Conservation (phyloP, 352 stramenopile genomes). For the Globisporangium nunn region DNA sequence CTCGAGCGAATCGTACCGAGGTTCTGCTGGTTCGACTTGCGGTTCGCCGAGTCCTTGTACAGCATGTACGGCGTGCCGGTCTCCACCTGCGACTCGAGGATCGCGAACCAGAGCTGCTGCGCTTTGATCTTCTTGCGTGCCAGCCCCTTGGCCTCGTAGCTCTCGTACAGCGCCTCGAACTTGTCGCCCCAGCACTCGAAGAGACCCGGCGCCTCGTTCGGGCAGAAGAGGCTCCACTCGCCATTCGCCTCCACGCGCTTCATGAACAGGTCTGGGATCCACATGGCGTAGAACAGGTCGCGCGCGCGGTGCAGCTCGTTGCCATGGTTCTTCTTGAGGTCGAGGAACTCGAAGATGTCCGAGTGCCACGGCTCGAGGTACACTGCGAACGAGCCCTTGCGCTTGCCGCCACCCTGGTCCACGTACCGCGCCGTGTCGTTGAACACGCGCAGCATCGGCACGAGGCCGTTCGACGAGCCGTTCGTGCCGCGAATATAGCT, state of each 20-base stretch:
- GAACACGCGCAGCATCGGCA: constrained; percentile 99
- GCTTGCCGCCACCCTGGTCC: constrained; percentile 96
- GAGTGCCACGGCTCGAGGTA: constrained; percentile 99
- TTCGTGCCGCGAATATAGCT: constrained; percentile 99
- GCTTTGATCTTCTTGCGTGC: constrained; percentile 95
- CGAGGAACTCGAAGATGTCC: constrained; percentile 98
- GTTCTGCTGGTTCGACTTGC: constrained; percentile 99
- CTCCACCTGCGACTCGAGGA: constrained; percentile 98
- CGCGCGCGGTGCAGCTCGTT: constrained; percentile 96
- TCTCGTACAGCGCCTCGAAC: constrained; percentile 94
- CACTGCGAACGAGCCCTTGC: constrained; percentile 97
- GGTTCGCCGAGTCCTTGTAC: constrained; percentile 99
- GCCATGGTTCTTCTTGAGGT: constrained; percentile 98
- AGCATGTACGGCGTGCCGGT: constrained; percentile 99
- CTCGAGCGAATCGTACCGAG: constrained; percentile 98
- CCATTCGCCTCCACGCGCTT: constrained; percentile 96
- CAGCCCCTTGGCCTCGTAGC: constrained; percentile 94
- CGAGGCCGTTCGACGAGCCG: constrained; percentile 97
- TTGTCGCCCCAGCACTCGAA: constrained; percentile 92
- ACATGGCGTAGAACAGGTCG: constrained; percentile 99
- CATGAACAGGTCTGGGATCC: constrained; percentile 99
- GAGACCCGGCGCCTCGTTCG: constrained; percentile 95
- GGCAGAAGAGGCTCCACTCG: constrained; percentile 97
- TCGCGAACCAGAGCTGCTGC: constrained; percentile 98
- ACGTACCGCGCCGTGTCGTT: constrained; percentile 99